Evolutionary conservation across 768 basidiomycete genomes (phyloP).

Genomic region (Lactarius pseudohatsudake): DNA sequence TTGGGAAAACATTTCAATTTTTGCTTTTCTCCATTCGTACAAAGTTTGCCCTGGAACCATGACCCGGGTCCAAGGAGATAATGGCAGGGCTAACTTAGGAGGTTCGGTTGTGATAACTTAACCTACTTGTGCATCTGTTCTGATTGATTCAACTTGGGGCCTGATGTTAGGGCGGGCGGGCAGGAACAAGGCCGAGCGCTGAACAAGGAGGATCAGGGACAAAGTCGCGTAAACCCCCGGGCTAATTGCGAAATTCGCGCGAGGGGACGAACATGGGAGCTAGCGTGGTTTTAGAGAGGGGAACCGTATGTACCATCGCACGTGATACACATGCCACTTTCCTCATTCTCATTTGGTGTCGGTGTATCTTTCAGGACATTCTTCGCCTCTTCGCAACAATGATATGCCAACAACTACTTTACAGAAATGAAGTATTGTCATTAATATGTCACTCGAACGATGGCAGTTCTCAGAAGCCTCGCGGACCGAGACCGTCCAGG

Average conservation of each 20-base stretch:
- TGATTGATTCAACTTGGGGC: background rate
- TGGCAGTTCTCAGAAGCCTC: conserved; percentile 2
- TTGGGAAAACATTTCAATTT: background rate
- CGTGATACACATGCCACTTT: background rate
- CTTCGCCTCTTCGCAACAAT: background rate
- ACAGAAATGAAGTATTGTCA: background rate
- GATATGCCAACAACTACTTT: background rate
- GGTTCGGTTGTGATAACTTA: background rate
- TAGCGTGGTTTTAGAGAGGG: background rate
- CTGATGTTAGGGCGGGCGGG: background rate
- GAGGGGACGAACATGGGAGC: conserved; percentile 5
- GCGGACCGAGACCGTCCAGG: background rate
- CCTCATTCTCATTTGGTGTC: too few relatives aligned
- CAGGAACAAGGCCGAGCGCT: background rate
- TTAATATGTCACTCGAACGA: background rate
- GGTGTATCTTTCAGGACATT: background rate
- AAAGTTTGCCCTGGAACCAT: background rate
- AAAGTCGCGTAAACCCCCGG: background rate
- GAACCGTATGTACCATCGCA: background rate
- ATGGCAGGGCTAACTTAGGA: background rate
- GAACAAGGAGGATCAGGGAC: conserved; percentile 13
- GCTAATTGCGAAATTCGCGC: background rate
- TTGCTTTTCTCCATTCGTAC: background rate
- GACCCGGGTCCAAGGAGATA: too few relatives aligned
- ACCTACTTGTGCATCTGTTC: background rate